A percentile compares a stretch with the other conserved stretches of the same genome.
phyloP scores from a whole-genome alignment of 495 filamentous ascomycete genomes.

The Daldinia bambusicola region DNA sequence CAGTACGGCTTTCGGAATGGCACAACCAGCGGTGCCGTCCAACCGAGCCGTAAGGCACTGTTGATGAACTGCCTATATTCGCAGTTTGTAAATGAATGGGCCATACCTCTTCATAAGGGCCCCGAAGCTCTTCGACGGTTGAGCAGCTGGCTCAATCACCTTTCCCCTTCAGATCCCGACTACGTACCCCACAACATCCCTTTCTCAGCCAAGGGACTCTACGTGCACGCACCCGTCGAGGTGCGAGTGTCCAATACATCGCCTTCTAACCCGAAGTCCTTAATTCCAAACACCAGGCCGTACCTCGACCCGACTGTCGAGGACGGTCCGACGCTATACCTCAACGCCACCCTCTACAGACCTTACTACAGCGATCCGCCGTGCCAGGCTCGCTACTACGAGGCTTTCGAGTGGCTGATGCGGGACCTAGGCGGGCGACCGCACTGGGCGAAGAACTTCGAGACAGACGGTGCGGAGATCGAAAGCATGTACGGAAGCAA shows the following conservation, averaged over 20 bases:
- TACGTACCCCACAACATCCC: conserved; percentile 78
- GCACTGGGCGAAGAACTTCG: conserved; percentile 98
- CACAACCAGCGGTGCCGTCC: conserved; percentile 72
- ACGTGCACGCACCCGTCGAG: conserved; percentile 92
- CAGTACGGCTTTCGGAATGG: conserved; percentile 89
- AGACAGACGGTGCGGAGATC: conserved; percentile 66
- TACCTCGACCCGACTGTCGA: conserved; percentile 75
- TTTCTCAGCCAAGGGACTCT: conserved; percentile 79
- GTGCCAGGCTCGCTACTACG: conserved; percentile 80
- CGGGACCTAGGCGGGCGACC: conserved; percentile 86
- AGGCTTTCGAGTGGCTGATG: conserved; percentile 97
- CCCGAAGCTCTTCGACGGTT: conserved; percentile 88
- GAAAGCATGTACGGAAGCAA: conserved; percentile 61
- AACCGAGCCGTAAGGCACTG: conserved; percentile 80
- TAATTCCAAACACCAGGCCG: conserved; percentile 63
- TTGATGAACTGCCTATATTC: conserved; percentile 97
- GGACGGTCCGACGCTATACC: conserved; percentile 84
- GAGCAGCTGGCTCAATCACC: conserved; percentile 82
- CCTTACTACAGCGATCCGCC: conserved; percentile 87
- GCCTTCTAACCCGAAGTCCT: conserved; percentile 46
- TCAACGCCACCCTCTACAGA: conserved; percentile 95
- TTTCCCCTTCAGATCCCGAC: conserved; percentile 58
- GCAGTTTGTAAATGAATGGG: conserved; percentile 98
- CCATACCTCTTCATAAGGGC: conserved; percentile 85
- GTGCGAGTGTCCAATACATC: conserved; percentile 86